Conservation (phyloP, 2,329 filamentous ascomycete genomes). For the Stemphylium vesicarium region DNA sequence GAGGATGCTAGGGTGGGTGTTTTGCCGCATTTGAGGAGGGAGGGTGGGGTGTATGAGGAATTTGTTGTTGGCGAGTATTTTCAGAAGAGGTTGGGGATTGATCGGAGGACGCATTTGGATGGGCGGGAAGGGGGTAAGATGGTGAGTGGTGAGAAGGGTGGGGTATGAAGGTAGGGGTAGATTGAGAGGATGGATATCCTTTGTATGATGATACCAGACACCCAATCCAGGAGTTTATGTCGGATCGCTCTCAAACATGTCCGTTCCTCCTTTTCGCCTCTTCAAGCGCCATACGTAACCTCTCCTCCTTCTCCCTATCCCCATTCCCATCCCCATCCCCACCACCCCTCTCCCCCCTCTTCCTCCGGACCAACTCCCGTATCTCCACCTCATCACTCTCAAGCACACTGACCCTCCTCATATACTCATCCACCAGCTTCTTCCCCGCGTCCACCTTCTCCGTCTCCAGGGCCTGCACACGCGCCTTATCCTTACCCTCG, state of each 20-base stretch:
- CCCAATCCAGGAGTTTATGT: neutral
- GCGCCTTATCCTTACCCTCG: constrained; percentile 51
- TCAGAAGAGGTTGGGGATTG: constrained; percentile 39
- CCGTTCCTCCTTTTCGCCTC: constrained; percentile 62
- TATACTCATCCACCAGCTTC: constrained; percentile 42
- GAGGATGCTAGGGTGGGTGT: constrained; percentile 43
- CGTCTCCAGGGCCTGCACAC: constrained; percentile 47
- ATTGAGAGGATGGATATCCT: too few relatives aligned
- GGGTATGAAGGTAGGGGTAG: neutral
- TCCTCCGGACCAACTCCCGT: constrained; percentile 34
- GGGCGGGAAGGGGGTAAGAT: constrained; percentile 2
- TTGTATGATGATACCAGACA: too few relatives aligned
- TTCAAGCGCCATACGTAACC: constrained; percentile 59
- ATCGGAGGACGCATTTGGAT: constrained; percentile 42
- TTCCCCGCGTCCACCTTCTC: constrained; percentile 43
- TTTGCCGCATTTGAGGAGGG: constrained; percentile 34
- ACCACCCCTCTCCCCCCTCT: constrained; percentile 23
- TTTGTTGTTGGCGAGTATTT: constrained; percentile 44
- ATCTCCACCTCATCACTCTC: constrained; percentile 44
- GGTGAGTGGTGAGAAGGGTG: neutral
- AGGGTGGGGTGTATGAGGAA: constrained; percentile 35
- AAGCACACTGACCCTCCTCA: constrained; percentile 49
- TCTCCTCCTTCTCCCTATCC: constrained; percentile 54
- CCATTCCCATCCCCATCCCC: constrained; percentile 25
- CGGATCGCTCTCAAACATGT: constrained; percentile 17